phyloP scores from a whole-genome alignment of 768 basidiomycete species.

The Chiua virens region DNA sequence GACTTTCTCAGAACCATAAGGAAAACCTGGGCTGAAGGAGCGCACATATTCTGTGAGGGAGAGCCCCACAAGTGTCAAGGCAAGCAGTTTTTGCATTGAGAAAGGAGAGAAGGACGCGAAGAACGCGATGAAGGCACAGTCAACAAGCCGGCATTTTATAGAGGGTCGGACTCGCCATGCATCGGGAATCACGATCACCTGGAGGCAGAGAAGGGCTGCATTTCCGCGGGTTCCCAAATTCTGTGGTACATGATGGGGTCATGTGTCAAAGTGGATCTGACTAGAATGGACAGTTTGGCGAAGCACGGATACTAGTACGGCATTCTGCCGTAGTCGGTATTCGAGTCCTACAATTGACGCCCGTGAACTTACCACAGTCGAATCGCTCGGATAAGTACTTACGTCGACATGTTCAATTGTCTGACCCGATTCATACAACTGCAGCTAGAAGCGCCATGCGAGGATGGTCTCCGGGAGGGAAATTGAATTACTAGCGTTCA shows the following conservation, averaged over 20 bases:
- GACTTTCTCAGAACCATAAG: conserved; percentile 72
- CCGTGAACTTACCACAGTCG: neutral
- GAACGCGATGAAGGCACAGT: neutral
- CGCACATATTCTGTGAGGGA: conserved; percentile 27
- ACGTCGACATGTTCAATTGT: neutral
- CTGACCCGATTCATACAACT: neutral
- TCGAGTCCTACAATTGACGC: neutral
- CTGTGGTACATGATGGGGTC: neutral
- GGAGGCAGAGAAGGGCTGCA: neutral
- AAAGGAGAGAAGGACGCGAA: conserved; percentile 53
- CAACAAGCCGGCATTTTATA: conserved; percentile 18
- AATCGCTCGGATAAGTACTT: neutral
- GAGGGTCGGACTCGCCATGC: neutral
- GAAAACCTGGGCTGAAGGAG: conserved; percentile 54
- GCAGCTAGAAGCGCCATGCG: neutral
- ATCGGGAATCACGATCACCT: conserved; percentile 2
- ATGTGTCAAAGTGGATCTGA: conserved; percentile 1
- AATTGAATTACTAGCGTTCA: neutral
- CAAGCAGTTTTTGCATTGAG: conserved; percentile 10
- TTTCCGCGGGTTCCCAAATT: conserved; percentile 5
- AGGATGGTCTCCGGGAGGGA: neutral
- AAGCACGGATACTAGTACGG: too few species aligned
- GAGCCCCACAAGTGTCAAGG: conserved; percentile 26
- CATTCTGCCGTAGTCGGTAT: neutral
- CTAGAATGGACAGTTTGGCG: neutral